Evolutionary conservation across 2,329 filamentous ascomycete species (phyloP).

Genomic region (Pestalotiopsis sp.): DNA sequence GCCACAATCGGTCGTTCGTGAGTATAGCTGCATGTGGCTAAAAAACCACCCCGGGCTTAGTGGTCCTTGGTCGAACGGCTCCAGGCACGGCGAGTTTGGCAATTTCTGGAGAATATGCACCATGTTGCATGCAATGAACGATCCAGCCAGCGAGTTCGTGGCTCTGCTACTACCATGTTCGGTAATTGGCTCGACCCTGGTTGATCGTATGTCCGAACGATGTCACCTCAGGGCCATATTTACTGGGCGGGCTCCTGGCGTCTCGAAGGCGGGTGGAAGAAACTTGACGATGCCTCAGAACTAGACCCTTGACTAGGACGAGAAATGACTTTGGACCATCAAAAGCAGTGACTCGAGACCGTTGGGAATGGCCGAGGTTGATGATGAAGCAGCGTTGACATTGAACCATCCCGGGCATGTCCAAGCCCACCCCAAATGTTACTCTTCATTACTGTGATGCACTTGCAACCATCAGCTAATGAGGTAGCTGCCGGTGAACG

Average conservation of each 20-base stretch:
- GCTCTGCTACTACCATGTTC: background rate
- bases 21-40: background rate
- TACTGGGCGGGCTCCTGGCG: background rate
- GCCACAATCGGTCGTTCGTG: background rate
- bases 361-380: background rate
- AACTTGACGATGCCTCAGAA: background rate
- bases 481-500: background rate
- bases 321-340: background rate
- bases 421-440: background rate
- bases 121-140: background rate
- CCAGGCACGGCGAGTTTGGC: background rate
- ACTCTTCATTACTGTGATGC: background rate
- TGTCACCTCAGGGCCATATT: slow-evolving; percentile 2
- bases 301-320: background rate
- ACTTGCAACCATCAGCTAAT: background rate
- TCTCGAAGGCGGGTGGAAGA: background rate
- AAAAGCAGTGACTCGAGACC: background rate
- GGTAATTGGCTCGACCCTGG: slow-evolving; percentile 1
- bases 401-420: background rate
- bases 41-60: background rate
- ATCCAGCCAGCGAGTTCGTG: background rate
- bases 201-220: background rate
- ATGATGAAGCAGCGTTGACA: background rate
- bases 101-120: background rate
- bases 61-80: background rate